Conservation (phyloP, 2,329 filamentous ascomycete species). For the Penicillium capsulatum region DNA sequence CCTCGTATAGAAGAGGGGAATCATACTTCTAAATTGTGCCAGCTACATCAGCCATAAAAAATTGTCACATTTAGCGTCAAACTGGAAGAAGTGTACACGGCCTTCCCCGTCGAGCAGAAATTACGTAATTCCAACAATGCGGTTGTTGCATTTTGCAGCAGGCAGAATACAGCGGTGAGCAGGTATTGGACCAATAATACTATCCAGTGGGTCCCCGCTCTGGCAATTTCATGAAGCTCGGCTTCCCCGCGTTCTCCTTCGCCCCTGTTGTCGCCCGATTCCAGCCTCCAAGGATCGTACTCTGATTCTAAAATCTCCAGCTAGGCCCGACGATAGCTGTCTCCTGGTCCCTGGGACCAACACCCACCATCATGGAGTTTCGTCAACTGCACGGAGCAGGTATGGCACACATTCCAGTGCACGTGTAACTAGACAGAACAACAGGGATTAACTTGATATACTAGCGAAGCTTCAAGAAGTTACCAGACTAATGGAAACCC, state of each 20-base stretch:
- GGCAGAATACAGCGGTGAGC: too few species aligned
- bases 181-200: not conserved
- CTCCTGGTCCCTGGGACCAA: not conserved
- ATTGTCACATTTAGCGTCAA: too few species aligned
- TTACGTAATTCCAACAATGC: too few species aligned
- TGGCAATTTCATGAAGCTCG: slow-evolving; percentile 6
- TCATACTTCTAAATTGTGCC: too few species aligned
- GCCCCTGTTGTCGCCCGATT: not conserved
- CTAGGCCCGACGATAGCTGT: not conserved
- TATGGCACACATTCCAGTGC: slow-evolving; percentile 10
- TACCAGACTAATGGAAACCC: slow-evolving; percentile 57
- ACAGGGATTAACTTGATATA: not conserved
- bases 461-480: slow-evolving; percentile 67
- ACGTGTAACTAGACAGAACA: not conserved
- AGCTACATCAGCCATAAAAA: too few species aligned
- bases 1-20: too few species aligned
- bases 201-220: slow-evolving; percentile 5
- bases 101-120: too few species aligned
- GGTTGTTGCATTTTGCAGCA: too few species aligned
- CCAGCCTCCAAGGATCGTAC: too few species aligned
- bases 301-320: too few species aligned
- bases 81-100: too few species aligned
- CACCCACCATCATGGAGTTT: slow-evolving; percentile 21
- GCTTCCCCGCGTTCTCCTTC: slow-evolving; percentile 11
- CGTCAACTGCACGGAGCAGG: slow-evolving; percentile 26